phyloP scores from a whole-genome alignment of 345 rosid species.

The Populus ilicifolia region DNA sequence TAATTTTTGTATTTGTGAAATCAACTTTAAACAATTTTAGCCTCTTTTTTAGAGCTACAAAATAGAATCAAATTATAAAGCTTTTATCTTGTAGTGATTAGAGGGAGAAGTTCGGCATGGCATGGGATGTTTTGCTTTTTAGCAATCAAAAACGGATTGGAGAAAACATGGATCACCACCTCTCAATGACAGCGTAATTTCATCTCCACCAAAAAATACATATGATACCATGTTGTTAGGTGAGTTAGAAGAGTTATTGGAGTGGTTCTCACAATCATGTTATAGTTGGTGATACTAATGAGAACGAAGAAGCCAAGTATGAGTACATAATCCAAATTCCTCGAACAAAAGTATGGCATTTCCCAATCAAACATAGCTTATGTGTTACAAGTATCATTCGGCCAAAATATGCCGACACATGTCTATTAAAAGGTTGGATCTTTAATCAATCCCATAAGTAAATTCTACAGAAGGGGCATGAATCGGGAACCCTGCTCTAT shows the following conservation, averaged over 20 bases:
- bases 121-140: not conserved
- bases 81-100: no score
- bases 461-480: not conserved
- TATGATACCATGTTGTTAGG: slow-evolving; percentile 10
- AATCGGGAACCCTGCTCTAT: not conserved
- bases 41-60: no score
- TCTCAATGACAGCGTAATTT: not conserved
- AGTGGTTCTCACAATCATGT: slow-evolving; percentile 22
- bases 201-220: not conserved
- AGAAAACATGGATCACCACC: not conserved
- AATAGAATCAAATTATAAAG: no score
- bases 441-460: not conserved
- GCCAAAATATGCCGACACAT: not conserved
- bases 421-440: not conserved
- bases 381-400: not conserved
- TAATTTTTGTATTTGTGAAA: no score
- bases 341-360: slow-evolving; percentile 1
- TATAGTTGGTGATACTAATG: not conserved
- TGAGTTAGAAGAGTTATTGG: slow-evolving; percentile 9
- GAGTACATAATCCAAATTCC: not conserved
- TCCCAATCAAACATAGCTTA: slow-evolving; percentile 4
- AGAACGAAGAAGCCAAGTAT: not conserved
- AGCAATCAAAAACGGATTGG: not conserved
- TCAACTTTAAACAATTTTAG: no score
- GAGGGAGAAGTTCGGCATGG: no score